Conservation (phyloP, 768 basidiomycete species). For the Hericium alpestre region DNA sequence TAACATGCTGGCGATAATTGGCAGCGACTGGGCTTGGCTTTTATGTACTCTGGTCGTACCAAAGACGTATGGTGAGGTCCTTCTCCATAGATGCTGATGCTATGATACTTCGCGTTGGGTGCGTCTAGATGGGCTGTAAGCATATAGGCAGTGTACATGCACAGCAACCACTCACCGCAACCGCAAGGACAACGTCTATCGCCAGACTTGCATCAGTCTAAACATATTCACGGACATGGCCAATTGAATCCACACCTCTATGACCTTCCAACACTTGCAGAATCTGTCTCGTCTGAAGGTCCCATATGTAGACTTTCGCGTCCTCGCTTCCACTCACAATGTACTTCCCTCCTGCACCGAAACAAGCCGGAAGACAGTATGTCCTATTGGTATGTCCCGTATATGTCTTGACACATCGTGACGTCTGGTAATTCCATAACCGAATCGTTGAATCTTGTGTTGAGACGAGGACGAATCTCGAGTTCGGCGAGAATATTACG, state of each 20-base stretch:
- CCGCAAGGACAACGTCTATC: conserved; percentile 58
- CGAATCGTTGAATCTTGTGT: conserved; percentile 93
- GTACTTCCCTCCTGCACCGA: conserved; percentile 52
- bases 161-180: conserved; percentile 37
- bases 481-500: conserved; percentile 88
- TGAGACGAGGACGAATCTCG: conserved; percentile 76
- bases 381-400: conserved; percentile 79
- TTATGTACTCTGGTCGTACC: conserved; percentile 41
- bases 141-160: neutral
- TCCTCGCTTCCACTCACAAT: conserved; percentile 89
- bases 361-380: conserved; percentile 67
- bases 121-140: conserved; percentile 39
- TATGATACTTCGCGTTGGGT: conserved; percentile 64
- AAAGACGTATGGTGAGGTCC: conserved; percentile 74
- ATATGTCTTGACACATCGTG: conserved; percentile 88
- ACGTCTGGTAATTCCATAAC: conserved; percentile 88
- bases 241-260: conserved; percentile 40
- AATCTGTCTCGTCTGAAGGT: conserved; percentile 71
- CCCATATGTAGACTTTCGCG: conserved; percentile 80
- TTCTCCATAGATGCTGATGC: conserved; percentile 89
- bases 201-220: neutral
- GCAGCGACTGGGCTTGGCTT: too few species aligned
- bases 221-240: neutral
- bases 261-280: conserved; percentile 72
- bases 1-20: too few species aligned